A percentile compares a stretch with the other conserved stretches of the same genome.
These are phyloP conservation scores for Anthracocystis walkeri DNA, from an alignment of 1,284 basidiomycete species.

Conservation along the genomic window DNA sequence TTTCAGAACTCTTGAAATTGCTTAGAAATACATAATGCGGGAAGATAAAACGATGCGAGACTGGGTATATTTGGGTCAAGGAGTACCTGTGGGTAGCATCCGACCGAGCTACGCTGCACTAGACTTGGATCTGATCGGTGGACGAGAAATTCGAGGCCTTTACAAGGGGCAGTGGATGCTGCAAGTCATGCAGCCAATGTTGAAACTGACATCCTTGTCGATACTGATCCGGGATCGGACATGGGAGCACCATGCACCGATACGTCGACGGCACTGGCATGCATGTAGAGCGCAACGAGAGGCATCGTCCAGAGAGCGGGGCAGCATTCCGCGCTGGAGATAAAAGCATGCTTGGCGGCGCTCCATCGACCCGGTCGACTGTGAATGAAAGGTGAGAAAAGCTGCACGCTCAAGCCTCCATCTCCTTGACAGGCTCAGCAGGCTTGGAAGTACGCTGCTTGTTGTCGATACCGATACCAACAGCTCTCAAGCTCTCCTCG, in stretches of 20 bases:
- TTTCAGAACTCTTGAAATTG: slow-evolving; percentile 11
- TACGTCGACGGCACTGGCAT: too few relatives aligned
- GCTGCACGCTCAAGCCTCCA: slow-evolving; percentile 19
- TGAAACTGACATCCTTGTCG: too few relatives aligned
- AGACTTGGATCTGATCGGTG: background rate
- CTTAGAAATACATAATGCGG: slow-evolving; percentile 40
- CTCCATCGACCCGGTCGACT: background rate
- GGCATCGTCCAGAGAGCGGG: background rate
- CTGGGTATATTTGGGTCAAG: slow-evolving; percentile 23
- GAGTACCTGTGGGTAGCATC: background rate
- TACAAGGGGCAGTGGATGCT: background rate
- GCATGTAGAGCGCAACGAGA: too few relatives aligned
- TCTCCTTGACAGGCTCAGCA: slow-evolving; percentile 21
- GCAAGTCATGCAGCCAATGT: background rate
- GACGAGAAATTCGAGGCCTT: background rate
- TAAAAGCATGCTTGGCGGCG: background rate
- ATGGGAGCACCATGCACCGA: too few relatives aligned
- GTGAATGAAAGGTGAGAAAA: background rate
- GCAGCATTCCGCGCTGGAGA: background rate
- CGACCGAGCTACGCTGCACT: background rate
- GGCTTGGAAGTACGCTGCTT: slow-evolving; percentile 49
- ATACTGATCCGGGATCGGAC: too few relatives aligned
- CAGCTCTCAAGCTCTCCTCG: slow-evolving; percentile 64
- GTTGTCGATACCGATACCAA: slow-evolving; percentile 66
- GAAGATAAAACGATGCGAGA: slow-evolving; percentile 11